Percentiles rank a stretch among this genome's conserved stretches.
Conservation (phyloP, 2,329 filamentous ascomycete genomes). For the Leptographium wingfieldii region DNA sequence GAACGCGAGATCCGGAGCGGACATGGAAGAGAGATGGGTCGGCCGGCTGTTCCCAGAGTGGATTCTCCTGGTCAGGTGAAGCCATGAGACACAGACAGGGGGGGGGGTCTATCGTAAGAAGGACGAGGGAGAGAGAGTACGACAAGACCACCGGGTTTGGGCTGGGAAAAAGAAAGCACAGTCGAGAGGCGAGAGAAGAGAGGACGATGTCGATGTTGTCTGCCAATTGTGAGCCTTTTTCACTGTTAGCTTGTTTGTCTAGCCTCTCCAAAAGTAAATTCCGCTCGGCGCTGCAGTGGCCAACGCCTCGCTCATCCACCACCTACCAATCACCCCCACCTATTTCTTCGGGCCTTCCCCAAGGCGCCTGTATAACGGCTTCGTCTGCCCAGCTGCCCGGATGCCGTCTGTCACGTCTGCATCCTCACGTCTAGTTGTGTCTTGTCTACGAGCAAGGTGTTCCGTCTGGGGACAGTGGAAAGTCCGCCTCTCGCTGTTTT, state of each 20-base stretch:
- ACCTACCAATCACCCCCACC: not conserved
- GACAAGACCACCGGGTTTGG: not conserved
- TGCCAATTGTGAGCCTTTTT: not conserved
- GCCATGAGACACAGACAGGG: not conserved
- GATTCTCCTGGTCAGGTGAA: not conserved
- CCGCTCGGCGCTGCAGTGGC: not conserved
- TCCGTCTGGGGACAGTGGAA: not conserved
- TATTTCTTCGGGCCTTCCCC: not conserved
- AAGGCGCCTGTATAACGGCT: not conserved
- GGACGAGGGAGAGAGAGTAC: not conserved
- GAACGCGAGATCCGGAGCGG: not conserved
- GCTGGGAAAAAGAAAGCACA: not conserved
- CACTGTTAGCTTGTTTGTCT: not conserved
- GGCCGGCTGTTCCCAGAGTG: not conserved
- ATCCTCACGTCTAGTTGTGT: not conserved
- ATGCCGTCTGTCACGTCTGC: not conserved
- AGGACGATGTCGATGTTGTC: too few species aligned
- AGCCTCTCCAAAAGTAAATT: not conserved
- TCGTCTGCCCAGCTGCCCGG: too few species aligned
- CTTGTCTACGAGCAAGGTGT: not conserved
- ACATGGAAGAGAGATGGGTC: not conserved
- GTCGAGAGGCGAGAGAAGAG: not conserved
- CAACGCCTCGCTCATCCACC: not conserved
- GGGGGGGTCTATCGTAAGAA: too few species aligned
- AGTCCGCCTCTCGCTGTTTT: not conserved